Evolutionary conservation across 345 rosid species (phyloP).

Genomic region (Lepidium africanum): DNA sequence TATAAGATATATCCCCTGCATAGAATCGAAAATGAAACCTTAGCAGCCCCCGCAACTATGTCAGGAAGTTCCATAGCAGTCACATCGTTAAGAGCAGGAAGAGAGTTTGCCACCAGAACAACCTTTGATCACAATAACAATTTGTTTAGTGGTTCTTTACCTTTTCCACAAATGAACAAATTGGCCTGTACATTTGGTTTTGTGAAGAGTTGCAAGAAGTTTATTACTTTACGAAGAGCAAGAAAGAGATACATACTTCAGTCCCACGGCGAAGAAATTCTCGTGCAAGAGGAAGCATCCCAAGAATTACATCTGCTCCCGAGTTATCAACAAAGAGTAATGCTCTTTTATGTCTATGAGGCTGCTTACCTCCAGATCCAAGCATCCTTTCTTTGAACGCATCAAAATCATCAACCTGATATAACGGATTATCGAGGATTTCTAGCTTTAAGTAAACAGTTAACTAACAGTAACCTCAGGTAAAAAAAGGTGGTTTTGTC

Average conservation of each 20-base stretch:
- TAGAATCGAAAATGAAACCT: constrained; percentile 38
- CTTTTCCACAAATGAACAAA: not conserved
- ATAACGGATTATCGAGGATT: not conserved
- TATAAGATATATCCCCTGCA: not conserved
- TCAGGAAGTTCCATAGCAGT: constrained; percentile 99
- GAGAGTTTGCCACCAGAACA: constrained; percentile 94
- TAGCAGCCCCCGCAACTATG: constrained; percentile 94
- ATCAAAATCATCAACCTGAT: constrained; percentile 94
- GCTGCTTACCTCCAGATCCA: constrained; percentile 56
- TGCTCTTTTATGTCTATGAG: constrained; percentile 80
- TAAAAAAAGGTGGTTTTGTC: constrained; percentile 3
- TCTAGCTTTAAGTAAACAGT: not conserved
- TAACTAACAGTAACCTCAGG: not conserved
- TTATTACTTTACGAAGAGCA: not conserved
- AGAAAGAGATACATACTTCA: constrained; percentile 43
- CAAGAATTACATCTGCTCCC: constrained; percentile 87
- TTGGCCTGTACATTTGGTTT: not conserved
- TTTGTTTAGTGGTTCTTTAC: not conserved
- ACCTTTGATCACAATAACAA: constrained; percentile 43
- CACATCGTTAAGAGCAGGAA: constrained; percentile 90
- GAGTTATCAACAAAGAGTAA: constrained; percentile 96
- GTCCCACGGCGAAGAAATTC: constrained; percentile 95
- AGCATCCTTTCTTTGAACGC: constrained; percentile 82
- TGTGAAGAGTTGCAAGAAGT: not conserved
- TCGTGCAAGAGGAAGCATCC: constrained; percentile 97